Evolutionary conservation across 2,329 filamentous ascomycete genomes (phyloP), one percentile per base, ranked within the genome.

Genomic region (Talaromyces sp.): DNA sequence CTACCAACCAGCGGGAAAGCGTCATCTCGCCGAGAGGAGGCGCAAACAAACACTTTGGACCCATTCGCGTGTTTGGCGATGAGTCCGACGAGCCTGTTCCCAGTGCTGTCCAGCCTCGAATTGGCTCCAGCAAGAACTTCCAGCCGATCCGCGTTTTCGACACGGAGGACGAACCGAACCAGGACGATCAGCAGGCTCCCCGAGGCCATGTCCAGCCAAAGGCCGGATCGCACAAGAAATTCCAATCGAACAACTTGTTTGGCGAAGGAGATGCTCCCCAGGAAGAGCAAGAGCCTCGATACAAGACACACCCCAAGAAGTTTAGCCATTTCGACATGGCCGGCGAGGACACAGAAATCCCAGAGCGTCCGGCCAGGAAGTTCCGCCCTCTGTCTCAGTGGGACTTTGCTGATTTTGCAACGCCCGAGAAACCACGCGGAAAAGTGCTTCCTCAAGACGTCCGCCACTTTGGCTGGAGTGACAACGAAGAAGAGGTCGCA

Each of bases 351-450:
- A 66, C 62, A 17, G 71, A 74, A 58, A 46, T 69, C 32, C 70
- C 74, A 62, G 52, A 63, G 10, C 62, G 60, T 58, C 63, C 68
- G 58, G 66, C 64, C 3, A 66, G 69, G 19, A 70, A 70, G 51
- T 66, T 67, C 70, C 80, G 81, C 58, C 87, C 91, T 71, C 79
- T 82, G 62, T 86, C 86, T 64, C 88, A 90, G 64, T 97, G 93
- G 92, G 86, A 86, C 55, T 98, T 98, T 74, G 86, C 91, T 63
- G 92, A 96, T 76, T 96, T 96, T 68, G 79, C 80, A 17, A 96
- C 93, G 0, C 93, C 93, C 0, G 84, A 88, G 65, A 96, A 96
- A 81, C 80, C 85, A 54, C 81, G 83, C 4, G 78, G 81, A 52
- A 89, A 88, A 73, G 73, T 83, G 58, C 83, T 87, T 62, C 79